Conservation (phyloP, 2,329 filamentous ascomycete genomes). For the Calonectria fujianensis region DNA sequence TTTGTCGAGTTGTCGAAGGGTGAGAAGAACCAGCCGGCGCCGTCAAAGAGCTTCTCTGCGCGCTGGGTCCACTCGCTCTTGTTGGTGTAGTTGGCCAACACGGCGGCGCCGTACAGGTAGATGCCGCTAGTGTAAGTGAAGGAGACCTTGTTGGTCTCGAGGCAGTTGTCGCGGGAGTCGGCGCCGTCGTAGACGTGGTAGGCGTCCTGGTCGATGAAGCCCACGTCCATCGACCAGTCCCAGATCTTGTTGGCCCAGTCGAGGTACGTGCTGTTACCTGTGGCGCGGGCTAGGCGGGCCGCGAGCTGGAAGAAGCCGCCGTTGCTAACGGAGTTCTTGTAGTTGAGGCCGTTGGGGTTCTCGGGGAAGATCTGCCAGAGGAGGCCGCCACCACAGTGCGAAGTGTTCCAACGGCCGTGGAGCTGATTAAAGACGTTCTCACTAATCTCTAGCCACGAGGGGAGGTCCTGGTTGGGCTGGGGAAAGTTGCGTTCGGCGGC, state of each 20-base stretch:
- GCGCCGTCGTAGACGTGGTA: slow-evolving; percentile 79
- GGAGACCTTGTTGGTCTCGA: slow-evolving; percentile 69
- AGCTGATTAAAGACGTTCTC: slow-evolving; percentile 85
- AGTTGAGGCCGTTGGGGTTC: slow-evolving; percentile 84
- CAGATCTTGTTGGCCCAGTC: slow-evolving; percentile 81
- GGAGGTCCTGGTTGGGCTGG: slow-evolving; percentile 72
- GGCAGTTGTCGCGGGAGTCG: slow-evolving; percentile 73
- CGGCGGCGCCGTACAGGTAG: slow-evolving; percentile 78
- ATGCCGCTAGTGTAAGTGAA: slow-evolving; percentile 82
- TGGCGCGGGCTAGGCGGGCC: slow-evolving; percentile 83
- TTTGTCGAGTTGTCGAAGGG: slow-evolving; percentile 71
- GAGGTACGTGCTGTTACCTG: slow-evolving; percentile 78
- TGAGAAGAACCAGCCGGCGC: slow-evolving; percentile 73
- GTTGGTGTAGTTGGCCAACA: slow-evolving; percentile 77
- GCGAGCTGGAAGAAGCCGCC: slow-evolving; percentile 89
- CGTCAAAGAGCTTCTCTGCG: slow-evolving; percentile 70
- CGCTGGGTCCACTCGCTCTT: slow-evolving; percentile 73
- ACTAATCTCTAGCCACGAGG: slow-evolving; percentile 80
- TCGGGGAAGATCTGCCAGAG: slow-evolving; percentile 87
- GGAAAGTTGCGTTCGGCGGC: slow-evolving; percentile 82
- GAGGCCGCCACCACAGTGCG: slow-evolving; percentile 81
- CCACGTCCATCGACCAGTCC: slow-evolving; percentile 76
- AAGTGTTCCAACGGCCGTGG: slow-evolving; percentile 80
- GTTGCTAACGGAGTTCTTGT: slow-evolving; percentile 89
- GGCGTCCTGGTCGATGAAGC: slow-evolving; percentile 71